These are phyloP conservation scores for Wallacemonas sp. DNA, from an alignment of 208 protist species.

Conservation along the genomic window DNA sequence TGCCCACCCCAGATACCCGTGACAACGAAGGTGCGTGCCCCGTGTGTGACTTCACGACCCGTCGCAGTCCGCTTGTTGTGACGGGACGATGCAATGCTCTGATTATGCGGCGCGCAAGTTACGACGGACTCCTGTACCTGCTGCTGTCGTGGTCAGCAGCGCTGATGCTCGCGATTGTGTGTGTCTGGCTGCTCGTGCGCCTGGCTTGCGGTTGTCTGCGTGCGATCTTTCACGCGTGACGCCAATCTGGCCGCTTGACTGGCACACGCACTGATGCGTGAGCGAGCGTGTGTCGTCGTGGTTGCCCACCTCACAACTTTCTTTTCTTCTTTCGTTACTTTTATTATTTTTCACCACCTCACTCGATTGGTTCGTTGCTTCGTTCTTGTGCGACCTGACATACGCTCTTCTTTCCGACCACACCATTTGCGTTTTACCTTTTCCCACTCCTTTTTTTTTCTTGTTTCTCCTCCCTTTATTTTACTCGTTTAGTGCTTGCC, in stretches of 20 bases:
- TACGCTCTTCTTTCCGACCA: no score
- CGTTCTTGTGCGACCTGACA: no score
- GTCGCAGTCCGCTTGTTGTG: not conserved
- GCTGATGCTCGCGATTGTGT: slow-evolving; percentile 1
- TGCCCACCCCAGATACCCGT: no score
- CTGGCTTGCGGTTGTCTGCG: no score
- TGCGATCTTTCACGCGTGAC: no score
- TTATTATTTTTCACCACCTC: no score
- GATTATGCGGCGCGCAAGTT: not conserved
- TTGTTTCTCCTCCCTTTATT: not conserved
- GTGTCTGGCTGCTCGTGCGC: not conserved
- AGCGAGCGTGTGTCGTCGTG: no score
- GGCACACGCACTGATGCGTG: no score
- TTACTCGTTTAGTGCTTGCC: not conserved
- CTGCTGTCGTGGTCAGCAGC: not conserved
- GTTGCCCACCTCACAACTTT: no score
- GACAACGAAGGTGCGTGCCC: not conserved
- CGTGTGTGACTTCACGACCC: not conserved
- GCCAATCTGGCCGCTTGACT: no score
- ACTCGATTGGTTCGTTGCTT: no score
- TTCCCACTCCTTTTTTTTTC: slow-evolving; percentile 15
- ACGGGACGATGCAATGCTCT: not conserved
- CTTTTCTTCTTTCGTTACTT: no score
- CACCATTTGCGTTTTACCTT: not conserved
- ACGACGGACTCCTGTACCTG: not conserved